These are phyloP conservation scores for Casuarina equisetifolia DNA, from an alignment of 306 rosid genomes.

Conservation along the genomic window DNA sequence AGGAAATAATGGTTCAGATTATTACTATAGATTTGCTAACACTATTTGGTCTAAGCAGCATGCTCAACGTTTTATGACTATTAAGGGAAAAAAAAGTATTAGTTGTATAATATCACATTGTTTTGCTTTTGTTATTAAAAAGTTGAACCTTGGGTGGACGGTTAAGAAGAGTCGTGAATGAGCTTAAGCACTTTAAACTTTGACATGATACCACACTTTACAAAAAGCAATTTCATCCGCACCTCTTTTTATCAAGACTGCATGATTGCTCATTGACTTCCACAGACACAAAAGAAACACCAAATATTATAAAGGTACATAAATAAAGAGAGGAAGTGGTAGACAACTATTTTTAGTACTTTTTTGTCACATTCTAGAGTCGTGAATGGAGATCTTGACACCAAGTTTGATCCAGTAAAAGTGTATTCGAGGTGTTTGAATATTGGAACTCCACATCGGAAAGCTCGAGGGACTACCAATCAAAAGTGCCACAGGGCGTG, in stretches of 20 bases:
- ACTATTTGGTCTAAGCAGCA: too few relatives aligned
- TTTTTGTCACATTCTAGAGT: not conserved
- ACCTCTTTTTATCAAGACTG: slow-evolving; percentile 3
- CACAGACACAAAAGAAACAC: not conserved
- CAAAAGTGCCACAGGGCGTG: slow-evolving; percentile 25
- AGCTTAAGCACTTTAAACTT: slow-evolving; percentile 7
- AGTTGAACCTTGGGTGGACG: not conserved
- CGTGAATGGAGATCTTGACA: slow-evolving; percentile 1
- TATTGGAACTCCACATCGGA: slow-evolving; percentile 31
- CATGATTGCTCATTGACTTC: slow-evolving; percentile 14
- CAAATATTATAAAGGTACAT: not conserved
- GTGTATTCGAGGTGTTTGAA: not conserved
- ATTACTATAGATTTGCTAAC: too few relatives aligned
- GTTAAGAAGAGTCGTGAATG: not conserved
- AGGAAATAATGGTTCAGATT: too few relatives aligned
- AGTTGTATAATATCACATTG: too few relatives aligned
- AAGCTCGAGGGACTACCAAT: slow-evolving; percentile 30
- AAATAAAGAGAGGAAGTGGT: not conserved
- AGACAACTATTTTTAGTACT: not conserved
- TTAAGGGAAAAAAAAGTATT: too few relatives aligned
- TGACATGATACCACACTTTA: not conserved
- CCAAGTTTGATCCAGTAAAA: slow-evolving; percentile 1
- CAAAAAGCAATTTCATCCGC: slow-evolving; percentile 9
- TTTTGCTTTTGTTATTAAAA: not conserved
- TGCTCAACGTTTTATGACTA: too few relatives aligned